A percentile compares a stretch with the other conserved stretches of the same genome.
Conservation (phyloP, 192 early-diverging fungal species). For the Kickxella alabastrina region DNA sequence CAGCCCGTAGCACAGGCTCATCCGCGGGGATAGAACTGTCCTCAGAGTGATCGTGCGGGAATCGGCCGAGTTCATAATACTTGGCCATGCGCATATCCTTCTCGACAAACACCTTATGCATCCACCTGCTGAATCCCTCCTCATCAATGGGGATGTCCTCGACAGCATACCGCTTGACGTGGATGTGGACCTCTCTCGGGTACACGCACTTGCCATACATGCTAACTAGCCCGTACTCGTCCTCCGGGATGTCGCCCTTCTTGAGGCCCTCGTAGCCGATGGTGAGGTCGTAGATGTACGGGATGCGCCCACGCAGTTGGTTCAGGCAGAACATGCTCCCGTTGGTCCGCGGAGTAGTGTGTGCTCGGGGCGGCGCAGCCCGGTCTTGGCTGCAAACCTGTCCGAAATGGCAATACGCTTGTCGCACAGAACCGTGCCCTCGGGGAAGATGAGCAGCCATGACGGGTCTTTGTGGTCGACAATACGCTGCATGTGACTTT, state of each 20-base stretch:
- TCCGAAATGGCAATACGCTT: conserved; percentile 65
- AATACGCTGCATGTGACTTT: conserved; percentile 55
- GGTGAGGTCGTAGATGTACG: conserved; percentile 84
- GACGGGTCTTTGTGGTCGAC: conserved; percentile 63
- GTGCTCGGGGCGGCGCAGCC: conserved; percentile 55
- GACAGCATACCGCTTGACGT: conserved; percentile 65
- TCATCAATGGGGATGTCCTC: conserved; percentile 67
- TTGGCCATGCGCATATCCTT: conserved; percentile 78
- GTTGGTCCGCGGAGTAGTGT: conserved; percentile 83
- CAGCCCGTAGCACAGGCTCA: conserved; percentile 23
- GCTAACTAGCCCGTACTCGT: conserved; percentile 72
- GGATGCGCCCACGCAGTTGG: conserved; percentile 59
- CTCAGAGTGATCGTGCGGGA: conserved; percentile 53
- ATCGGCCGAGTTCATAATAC: conserved; percentile 73
- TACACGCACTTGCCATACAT: conserved; percentile 70
- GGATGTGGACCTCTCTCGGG: conserved; percentile 78
- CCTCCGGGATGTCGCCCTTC: conserved; percentile 73
- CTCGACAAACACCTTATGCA: conserved; percentile 70
- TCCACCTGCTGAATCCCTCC: conserved; percentile 71
- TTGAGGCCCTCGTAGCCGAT: conserved; percentile 81
- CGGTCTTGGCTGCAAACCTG: conserved; percentile 68
- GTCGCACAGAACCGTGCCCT: conserved; percentile 87
- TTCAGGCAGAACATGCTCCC: conserved; percentile 73
- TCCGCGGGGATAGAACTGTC: conserved; percentile 29
- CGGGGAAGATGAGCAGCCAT: conserved; percentile 94